These are phyloP conservation scores for Suillus sp. DNA, from an alignment of 768 basidiomycete species.

Conservation along the genomic window DNA sequence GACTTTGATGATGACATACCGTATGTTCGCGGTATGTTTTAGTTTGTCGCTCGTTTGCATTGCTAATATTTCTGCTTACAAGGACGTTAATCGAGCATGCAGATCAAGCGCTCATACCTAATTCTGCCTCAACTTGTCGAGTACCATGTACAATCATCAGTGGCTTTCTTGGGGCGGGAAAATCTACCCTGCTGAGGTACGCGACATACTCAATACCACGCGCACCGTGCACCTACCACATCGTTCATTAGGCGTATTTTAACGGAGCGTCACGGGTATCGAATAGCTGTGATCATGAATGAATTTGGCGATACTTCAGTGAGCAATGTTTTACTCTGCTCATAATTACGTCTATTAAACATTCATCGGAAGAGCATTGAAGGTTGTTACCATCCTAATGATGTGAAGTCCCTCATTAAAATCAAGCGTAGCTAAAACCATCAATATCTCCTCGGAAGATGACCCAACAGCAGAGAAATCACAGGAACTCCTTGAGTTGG, in stretches of 20 bases:
- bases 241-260: conserved; percentile 69
- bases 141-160: conserved; percentile 94
- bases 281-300: conserved; percentile 98
- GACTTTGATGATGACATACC: conserved; percentile 64
- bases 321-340: conserved; percentile 30
- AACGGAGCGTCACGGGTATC: conserved; percentile 91
- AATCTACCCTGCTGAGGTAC: conserved; percentile 87
- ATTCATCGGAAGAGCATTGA: conserved; percentile 76
- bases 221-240: not conserved
- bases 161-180: conserved; percentile 93
- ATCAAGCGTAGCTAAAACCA: conserved; percentile 65
- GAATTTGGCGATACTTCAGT: conserved; percentile 97
- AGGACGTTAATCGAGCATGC: conserved; percentile 36
- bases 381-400: conserved; percentile 48
- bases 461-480: conserved; percentile 65
- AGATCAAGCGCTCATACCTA: not conserved
- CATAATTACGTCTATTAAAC: conserved; percentile 9
- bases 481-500: conserved; percentile 88
- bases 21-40: conserved; percentile 37
- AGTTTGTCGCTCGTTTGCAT: conserved; percentile 12
- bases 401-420: conserved; percentile 8
- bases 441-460: conserved; percentile 74
- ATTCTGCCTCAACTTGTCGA: conserved; percentile 25
- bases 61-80: conserved; percentile 13
- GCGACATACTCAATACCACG: conserved; percentile 22